phyloP scores from a whole-genome alignment of 2,329 filamentous ascomycete species.

The Apiospora hydei region DNA sequence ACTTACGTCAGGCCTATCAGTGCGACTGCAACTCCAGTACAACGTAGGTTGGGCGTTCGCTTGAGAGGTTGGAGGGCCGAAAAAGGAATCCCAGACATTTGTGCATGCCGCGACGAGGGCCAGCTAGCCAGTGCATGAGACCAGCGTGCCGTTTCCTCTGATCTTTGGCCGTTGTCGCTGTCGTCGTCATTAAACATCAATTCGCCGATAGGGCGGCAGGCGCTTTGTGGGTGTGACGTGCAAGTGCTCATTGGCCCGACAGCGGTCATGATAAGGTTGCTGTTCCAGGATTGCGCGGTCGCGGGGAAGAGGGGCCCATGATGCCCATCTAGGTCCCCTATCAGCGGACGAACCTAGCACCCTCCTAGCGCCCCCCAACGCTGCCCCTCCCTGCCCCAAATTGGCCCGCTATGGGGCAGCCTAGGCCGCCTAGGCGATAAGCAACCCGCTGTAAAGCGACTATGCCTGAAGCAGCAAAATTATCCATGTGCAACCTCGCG shows the following conservation, averaged over 20 bases:
- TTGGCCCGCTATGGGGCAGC: constrained; percentile 1
- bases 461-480: background rate
- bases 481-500: constrained; percentile 7
- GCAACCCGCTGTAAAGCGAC: background rate
- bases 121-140: background rate
- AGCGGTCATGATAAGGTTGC: constrained; percentile 6
- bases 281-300: background rate
- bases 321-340: background rate
- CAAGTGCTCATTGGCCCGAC: background rate
- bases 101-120: background rate
- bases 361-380: background rate
- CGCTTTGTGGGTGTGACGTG: background rate
- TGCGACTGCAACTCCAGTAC: background rate
- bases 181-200: background rate
- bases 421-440: background rate
- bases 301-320: background rate
- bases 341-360: background rate
- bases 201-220: background rate
- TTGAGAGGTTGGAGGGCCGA: background rate
- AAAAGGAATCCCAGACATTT: background rate
- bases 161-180: background rate
- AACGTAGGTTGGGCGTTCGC: background rate
- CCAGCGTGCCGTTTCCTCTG: no score
- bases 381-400: background rate
- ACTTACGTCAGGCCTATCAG: background rate